phyloP scores from a whole-genome alignment of 2,329 filamentous ascomycete species.

The Penicillium sp. region DNA sequence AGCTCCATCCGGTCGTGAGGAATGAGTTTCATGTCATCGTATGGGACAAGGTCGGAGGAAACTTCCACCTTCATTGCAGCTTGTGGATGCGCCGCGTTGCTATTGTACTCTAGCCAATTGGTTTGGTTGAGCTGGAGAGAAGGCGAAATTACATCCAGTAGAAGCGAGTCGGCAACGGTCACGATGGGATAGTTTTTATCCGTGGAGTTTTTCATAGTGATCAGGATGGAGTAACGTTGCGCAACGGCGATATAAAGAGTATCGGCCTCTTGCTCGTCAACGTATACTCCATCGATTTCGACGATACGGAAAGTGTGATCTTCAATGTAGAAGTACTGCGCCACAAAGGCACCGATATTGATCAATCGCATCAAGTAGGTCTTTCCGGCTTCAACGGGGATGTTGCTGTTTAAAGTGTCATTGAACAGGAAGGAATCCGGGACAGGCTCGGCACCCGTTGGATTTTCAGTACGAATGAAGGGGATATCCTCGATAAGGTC shows the following conservation, averaged over 20 bases:
- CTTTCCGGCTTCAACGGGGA: slow-evolving; percentile 38
- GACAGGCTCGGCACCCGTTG: slow-evolving; percentile 59
- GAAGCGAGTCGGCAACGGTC: slow-evolving; percentile 28
- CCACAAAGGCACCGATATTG: slow-evolving; percentile 42
- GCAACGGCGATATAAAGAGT: slow-evolving; percentile 66
- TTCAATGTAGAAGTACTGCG: slow-evolving; percentile 51
- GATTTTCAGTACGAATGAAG: slow-evolving; percentile 51
- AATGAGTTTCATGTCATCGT: slow-evolving; percentile 71
- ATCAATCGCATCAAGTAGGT: slow-evolving; percentile 66
- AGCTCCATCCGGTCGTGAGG: slow-evolving; percentile 65
- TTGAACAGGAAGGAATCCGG: slow-evolving; percentile 68
- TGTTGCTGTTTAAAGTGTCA: slow-evolving; percentile 60
- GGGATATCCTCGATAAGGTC: not conserved
- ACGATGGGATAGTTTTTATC: slow-evolving; percentile 63
- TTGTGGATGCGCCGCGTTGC: slow-evolving; percentile 48
- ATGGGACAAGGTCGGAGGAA: slow-evolving; percentile 56
- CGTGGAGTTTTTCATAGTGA: slow-evolving; percentile 62
- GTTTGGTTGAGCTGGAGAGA: slow-evolving; percentile 42
- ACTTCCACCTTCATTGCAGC: slow-evolving; percentile 25
- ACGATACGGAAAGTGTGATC: slow-evolving; percentile 63
- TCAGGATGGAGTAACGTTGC: slow-evolving; percentile 57
- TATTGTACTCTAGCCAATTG: slow-evolving; percentile 61
- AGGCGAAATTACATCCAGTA: slow-evolving; percentile 34
- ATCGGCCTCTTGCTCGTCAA: slow-evolving; percentile 57
- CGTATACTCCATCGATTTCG: slow-evolving; percentile 71